Evolutionary conservation across 2,329 filamentous ascomycete species (phyloP).

Genomic region (Colletotrichum sp.): DNA sequence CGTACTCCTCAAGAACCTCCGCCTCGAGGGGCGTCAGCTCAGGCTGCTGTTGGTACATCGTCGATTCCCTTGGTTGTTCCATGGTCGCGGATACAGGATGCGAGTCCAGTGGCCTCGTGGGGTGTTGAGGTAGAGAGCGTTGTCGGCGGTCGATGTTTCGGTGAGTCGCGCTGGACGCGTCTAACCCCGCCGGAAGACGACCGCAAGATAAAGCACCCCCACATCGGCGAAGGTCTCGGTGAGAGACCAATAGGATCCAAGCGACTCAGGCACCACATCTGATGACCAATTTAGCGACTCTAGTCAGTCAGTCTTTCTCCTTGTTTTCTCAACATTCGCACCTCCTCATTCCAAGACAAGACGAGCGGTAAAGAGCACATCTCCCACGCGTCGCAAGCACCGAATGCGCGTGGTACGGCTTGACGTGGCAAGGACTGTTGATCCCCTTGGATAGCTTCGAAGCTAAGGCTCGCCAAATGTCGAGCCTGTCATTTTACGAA

Average conservation of each 20-base stretch:
- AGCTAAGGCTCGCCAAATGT: neutral
- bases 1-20: conserved; percentile 94
- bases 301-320: neutral
- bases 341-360: neutral
- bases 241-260: neutral
- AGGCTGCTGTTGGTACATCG: conserved; percentile 44
- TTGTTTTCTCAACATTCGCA: neutral
- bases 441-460: neutral
- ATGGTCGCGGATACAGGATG: neutral
- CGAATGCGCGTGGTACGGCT: neutral
- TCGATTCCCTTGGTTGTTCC: conserved; percentile 15
- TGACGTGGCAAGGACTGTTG: conserved; percentile 18
- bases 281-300: neutral
- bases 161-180: conserved; percentile 18
- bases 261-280: neutral
- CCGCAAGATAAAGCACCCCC: neutral
- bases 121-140: neutral
- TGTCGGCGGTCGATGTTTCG: neutral
- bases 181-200: conserved; percentile 5
- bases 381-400: neutral
- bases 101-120: neutral
- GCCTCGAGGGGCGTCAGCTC: conserved; percentile 84
- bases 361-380: neutral
- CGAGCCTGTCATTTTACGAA: neutral
- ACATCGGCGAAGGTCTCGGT: neutral